A percentile compares a stretch with the other conserved stretches of the same genome.
Conservation (phyloP, 805 yeast species). For the Ogataea populi-albae region DNA sequence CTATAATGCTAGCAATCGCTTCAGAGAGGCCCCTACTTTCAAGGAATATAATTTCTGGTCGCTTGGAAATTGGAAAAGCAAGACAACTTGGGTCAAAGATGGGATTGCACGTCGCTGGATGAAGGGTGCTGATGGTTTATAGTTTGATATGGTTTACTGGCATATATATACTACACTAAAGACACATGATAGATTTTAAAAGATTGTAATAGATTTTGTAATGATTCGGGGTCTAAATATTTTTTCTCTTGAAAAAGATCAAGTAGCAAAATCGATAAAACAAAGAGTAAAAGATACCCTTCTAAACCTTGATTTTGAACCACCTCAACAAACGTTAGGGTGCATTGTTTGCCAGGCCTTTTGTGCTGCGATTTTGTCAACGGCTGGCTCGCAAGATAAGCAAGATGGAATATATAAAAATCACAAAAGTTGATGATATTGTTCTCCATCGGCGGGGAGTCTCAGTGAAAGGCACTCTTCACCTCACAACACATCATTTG, state of each 20-base stretch:
- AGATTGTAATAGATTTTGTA: background rate
- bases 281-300: too few species aligned
- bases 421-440: constrained; percentile 46
- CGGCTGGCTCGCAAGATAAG: background rate
- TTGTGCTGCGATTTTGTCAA: background rate
- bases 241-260: too few species aligned
- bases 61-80: constrained; percentile 57
- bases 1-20: constrained; percentile 9
- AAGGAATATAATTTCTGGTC: constrained; percentile 60
- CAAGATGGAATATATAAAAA: constrained; percentile 54
- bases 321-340: too few species aligned
- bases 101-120: constrained; percentile 58
- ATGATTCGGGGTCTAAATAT: background rate
- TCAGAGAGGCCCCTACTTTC: constrained; percentile 39
- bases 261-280: too few species aligned
- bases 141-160: too few species aligned
- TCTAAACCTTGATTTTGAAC: too few species aligned
- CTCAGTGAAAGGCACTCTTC: constrained; percentile 56
- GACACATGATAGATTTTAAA: background rate
- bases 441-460: constrained; percentile 57
- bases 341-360: too few species aligned
- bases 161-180: too few species aligned
- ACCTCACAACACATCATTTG: constrained; percentile 72
- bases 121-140: constrained; percentile 31
- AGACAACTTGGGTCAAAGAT: constrained; percentile 48